Evolutionary conservation across 2,329 filamentous ascomycete genomes (phyloP).

Genomic region (Pseudogymnoascus sp.): DNA sequence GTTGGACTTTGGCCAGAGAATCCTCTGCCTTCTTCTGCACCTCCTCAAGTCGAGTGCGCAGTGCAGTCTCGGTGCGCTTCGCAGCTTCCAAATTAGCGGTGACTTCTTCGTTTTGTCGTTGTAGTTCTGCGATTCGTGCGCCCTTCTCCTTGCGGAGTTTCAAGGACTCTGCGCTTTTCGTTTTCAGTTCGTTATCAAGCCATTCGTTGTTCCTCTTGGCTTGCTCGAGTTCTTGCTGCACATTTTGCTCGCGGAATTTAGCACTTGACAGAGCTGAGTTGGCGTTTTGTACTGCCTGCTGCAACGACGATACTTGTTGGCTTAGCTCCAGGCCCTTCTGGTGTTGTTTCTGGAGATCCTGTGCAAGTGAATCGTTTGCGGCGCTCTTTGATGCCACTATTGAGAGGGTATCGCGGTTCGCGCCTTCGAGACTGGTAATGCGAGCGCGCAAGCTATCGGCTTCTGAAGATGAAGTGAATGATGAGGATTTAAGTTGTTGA

Average conservation of each 20-base stretch:
- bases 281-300: conserved; percentile 76
- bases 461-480: conserved; percentile 66
- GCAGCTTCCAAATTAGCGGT: conserved; percentile 69
- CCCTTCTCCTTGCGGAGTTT: conserved; percentile 95
- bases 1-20: conserved; percentile 70
- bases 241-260: conserved; percentile 82
- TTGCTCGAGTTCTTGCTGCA: conserved; percentile 84
- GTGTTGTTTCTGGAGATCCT: conserved; percentile 82
- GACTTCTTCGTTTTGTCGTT: conserved; percentile 81
- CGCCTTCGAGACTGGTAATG: conserved; percentile 78
- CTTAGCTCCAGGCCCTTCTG: conserved; percentile 78
- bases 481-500: conserved; percentile 66
- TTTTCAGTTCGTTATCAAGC: conserved; percentile 86
- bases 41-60: conserved; percentile 75
- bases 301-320: conserved; percentile 71
- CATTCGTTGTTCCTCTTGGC: conserved; percentile 87
- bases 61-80: conserved; percentile 69
- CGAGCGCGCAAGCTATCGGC: conserved; percentile 71
- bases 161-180: conserved; percentile 76
- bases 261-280: conserved; percentile 72
- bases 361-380: conserved; percentile 75
- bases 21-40: conserved; percentile 83
- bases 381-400: conserved; percentile 85
- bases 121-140: conserved; percentile 77
- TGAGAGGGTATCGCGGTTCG: conserved; percentile 82